Evolutionary conservation across 2,329 filamentous ascomycete genomes (phyloP).

Genomic region (Talaromyces pinophilus): DNA sequence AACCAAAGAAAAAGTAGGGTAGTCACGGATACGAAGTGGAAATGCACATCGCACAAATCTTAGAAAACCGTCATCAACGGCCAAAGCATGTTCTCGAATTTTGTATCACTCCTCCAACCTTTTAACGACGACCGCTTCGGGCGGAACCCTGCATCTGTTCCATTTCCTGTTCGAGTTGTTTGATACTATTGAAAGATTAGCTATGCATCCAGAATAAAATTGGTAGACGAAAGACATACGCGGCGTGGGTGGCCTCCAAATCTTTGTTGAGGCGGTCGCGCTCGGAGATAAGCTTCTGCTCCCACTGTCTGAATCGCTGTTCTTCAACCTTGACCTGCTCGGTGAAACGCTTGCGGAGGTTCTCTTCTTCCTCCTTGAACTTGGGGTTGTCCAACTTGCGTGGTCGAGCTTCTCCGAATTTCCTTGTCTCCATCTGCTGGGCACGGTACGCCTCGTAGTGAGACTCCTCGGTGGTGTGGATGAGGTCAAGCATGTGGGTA

Average conservation of each 20-base stretch:
- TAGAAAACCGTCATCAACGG: slow-evolving; percentile 11
- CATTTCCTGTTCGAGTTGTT: slow-evolving; percentile 74
- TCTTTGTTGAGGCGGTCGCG: slow-evolving; percentile 99
- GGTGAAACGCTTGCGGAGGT: slow-evolving; percentile 96
- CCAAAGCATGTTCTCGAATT: slow-evolving; percentile 20
- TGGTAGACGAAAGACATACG: slow-evolving; percentile 42
- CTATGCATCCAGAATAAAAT: background rate
- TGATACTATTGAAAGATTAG: slow-evolving; percentile 47
- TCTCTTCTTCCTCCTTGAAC: slow-evolving; percentile 99
- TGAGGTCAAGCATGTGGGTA: slow-evolving; percentile 99
- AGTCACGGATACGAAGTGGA: slow-evolving; percentile 39
- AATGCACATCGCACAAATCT: slow-evolving; percentile 27
- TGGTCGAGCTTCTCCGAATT: slow-evolving; percentile 96
- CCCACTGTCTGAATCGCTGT: slow-evolving; percentile 98
- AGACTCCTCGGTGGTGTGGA: slow-evolving; percentile 98
- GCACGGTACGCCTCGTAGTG: slow-evolving; percentile 99
- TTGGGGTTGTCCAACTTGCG: slow-evolving; percentile 99
- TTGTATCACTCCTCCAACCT: slow-evolving; percentile 17
- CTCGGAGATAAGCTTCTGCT: slow-evolving; percentile 99
- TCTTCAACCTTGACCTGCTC: slow-evolving; percentile 99
- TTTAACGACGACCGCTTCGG: slow-evolving; percentile 86
- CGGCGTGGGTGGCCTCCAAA: slow-evolving; percentile 93
- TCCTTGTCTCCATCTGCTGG: slow-evolving; percentile 99
- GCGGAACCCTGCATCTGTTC: slow-evolving; percentile 90
- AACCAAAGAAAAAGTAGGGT: slow-evolving; percentile 38